phyloP scores from a whole-genome alignment of 805 yeast species.

The Ogataea ramenticola region DNA sequence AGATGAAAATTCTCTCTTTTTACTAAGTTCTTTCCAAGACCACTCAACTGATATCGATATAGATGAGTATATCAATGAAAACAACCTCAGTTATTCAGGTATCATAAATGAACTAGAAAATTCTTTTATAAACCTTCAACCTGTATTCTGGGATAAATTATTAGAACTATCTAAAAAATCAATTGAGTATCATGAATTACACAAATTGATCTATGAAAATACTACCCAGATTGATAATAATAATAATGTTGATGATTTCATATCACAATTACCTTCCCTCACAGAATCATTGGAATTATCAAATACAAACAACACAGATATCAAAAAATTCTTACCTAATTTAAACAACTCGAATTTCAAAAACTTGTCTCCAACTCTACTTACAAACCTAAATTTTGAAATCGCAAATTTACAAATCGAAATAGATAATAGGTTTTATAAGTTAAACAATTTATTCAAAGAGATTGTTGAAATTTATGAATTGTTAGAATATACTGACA shows the following conservation, averaged over 20 bases:
- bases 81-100: too few species aligned
- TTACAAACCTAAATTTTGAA: conserved; percentile 21
- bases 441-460: conserved; percentile 13
- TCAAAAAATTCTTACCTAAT: background rate
- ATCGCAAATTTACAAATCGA: conserved; percentile 17
- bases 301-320: background rate
- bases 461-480: conserved; percentile 1
- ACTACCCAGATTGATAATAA: background rate
- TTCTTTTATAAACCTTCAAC: conserved; percentile 16
- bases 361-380: conserved; percentile 17
- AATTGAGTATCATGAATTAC: conserved; percentile 14
- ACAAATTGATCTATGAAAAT: conserved; percentile 16
- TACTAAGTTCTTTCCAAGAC: background rate
- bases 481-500: background rate
- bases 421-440: conserved; percentile 13
- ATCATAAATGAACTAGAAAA: conserved; percentile 13
- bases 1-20: background rate
- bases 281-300: conserved; percentile 9
- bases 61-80: background rate
- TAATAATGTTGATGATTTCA: conserved; percentile 4
- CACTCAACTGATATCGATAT: background rate
- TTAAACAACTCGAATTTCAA: conserved; percentile 15
- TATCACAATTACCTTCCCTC: conserved; percentile 18
- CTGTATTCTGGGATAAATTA: conserved; percentile 18
- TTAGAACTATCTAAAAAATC: conserved; percentile 15